Conservation (phyloP, 495 filamentous ascomycete species). For the Podospora pseudopauciseta region DNA sequence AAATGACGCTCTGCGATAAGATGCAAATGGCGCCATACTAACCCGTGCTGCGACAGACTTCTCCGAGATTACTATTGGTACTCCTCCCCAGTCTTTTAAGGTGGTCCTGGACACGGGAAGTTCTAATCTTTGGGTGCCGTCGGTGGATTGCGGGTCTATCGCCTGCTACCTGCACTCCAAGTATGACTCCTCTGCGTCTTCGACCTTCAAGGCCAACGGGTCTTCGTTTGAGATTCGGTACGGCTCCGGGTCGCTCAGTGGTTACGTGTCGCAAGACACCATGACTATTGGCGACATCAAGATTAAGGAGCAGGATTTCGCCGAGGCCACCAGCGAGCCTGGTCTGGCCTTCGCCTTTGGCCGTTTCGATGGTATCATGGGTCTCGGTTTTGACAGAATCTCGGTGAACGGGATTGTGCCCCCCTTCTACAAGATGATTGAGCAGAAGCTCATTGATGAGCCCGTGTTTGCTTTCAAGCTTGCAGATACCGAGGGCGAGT, state of each 20-base stretch:
- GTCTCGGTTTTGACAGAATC: slow-evolving; percentile 90
- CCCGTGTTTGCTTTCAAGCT: slow-evolving; percentile 97
- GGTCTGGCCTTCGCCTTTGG: slow-evolving; percentile 98
- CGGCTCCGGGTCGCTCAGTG: slow-evolving; percentile 90
- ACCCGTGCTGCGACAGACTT: slow-evolving; percentile 62
- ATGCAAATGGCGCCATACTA: neutral
- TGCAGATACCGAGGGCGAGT: slow-evolving; percentile 66
- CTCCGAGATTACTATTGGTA: slow-evolving; percentile 91
- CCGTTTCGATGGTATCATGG: slow-evolving; percentile 95
- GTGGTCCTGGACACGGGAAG: slow-evolving; percentile 98
- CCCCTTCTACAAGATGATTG: slow-evolving; percentile 92
- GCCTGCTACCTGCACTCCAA: slow-evolving; percentile 97
- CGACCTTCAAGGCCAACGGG: slow-evolving; percentile 91
- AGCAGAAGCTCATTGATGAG: slow-evolving; percentile 85
- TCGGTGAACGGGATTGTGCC: slow-evolving; percentile 93
- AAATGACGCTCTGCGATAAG: too few species aligned
- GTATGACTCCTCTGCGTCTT: slow-evolving; percentile 89
- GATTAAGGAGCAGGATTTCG: slow-evolving; percentile 86
- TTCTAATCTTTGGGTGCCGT: slow-evolving; percentile 99
- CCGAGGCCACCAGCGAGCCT: slow-evolving; percentile 90
- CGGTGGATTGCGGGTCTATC: slow-evolving; percentile 84
- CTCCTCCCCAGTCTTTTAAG: slow-evolving; percentile 92
- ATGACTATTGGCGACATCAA: slow-evolving; percentile 84
- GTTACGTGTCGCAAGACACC: slow-evolving; percentile 85
- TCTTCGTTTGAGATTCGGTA: slow-evolving; percentile 90